A percentile compares a stretch with the other conserved stretches of the same genome.
These are phyloP conservation scores for Tricholoma bakamatsutake DNA, from an alignment of 768 basidiomycete species.

Conservation along the genomic window DNA sequence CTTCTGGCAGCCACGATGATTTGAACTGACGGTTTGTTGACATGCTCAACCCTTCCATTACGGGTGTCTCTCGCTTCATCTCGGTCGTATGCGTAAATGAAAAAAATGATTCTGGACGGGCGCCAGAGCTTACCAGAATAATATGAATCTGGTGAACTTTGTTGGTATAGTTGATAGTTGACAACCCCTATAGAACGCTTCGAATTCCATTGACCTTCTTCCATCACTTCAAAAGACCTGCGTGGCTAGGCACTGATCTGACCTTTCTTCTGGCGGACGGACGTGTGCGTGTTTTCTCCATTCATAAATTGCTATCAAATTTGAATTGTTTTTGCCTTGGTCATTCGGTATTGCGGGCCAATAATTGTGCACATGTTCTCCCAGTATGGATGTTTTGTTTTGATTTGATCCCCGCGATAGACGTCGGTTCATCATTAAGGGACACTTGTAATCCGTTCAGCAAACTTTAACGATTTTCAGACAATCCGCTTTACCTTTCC, in stretches of 20 bases:
- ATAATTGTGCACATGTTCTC: background rate
- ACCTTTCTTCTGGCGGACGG: background rate
- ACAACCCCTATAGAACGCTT: background rate
- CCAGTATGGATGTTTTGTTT: background rate
- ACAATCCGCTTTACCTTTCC: background rate
- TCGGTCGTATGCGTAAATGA: background rate
- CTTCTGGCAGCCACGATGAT: conserved; percentile 1
- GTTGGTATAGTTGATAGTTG: background rate
- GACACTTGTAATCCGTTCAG: background rate
- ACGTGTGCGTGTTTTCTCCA: background rate
- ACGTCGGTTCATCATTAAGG: background rate
- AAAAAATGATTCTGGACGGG: background rate
- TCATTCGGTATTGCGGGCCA: background rate
- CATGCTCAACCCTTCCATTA: conserved; percentile 1
- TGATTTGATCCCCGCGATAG: conserved; percentile 1
- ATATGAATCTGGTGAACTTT: background rate
- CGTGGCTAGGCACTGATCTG: background rate
- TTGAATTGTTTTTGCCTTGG: background rate
- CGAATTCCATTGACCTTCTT: background rate
- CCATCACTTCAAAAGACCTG: background rate
- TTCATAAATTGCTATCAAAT: background rate
- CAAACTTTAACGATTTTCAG: background rate
- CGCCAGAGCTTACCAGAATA: background rate
- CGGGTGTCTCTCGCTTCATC: conserved; percentile 1
- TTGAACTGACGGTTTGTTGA: conserved; percentile 5